Conservation (phyloP, 1,139 yeast genomes). For the Hansenula lynferdii region DNA sequence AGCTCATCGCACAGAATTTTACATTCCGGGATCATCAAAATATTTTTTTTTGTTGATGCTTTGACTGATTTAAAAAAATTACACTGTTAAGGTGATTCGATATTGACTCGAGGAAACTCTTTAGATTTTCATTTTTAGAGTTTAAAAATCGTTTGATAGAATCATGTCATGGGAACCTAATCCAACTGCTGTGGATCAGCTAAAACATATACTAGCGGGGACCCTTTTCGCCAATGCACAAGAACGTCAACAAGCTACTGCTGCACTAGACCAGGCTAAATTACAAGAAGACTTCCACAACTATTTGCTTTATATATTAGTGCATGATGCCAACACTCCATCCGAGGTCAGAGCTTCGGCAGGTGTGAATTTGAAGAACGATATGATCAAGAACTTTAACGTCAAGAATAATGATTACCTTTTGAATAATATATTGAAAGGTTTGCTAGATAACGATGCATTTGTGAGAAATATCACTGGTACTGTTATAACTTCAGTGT, state of each 20-base stretch:
- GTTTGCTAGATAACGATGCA: slow-evolving; percentile 53
- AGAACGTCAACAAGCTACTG: slow-evolving; percentile 56
- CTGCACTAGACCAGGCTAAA: slow-evolving; percentile 64
- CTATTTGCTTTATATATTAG: slow-evolving; percentile 67
- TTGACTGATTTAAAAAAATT: too few relatives aligned
- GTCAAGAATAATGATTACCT: slow-evolving; percentile 38
- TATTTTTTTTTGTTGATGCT: too few relatives aligned
- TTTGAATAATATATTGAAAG: slow-evolving; percentile 59
- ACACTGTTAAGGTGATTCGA: too few relatives aligned
- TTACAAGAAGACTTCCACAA: slow-evolving; percentile 72
- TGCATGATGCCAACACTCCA: slow-evolving; percentile 42
- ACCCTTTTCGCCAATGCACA: slow-evolving; percentile 55
- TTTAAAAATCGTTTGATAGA: too few relatives aligned
- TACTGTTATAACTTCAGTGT: slow-evolving; percentile 79
- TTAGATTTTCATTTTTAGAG: too few relatives aligned
- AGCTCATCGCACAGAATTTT: too few relatives aligned
- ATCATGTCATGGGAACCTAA: slow-evolving; percentile 54
- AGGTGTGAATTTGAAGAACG: slow-evolving; percentile 79
- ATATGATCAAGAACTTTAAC: slow-evolving; percentile 38
- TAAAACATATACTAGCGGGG: slow-evolving; percentile 58
- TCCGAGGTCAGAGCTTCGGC: slow-evolving; percentile 79
- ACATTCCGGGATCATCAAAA: too few relatives aligned
- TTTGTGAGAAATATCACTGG: slow-evolving; percentile 86
- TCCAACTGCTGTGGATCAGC: slow-evolving; percentile 53
- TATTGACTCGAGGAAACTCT: too few relatives aligned